phyloP scores from a whole-genome alignment of 2,329 filamentous ascomycete genomes.

The Alternaria panax region DNA sequence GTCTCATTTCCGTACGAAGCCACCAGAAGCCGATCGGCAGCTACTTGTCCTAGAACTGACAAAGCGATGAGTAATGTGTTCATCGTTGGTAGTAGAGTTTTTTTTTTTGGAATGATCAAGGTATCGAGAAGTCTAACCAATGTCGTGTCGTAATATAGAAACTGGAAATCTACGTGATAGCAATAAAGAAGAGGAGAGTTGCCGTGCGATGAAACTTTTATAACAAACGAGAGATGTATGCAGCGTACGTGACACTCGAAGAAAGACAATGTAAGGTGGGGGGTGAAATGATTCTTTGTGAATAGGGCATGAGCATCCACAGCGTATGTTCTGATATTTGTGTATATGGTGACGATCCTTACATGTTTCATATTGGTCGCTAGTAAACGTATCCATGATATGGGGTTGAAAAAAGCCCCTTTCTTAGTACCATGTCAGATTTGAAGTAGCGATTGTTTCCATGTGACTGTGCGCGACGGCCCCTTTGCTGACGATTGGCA shows the following conservation, averaged over 20 bases:
- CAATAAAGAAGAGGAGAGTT: background rate
- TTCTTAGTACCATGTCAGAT: background rate
- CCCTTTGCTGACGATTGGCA: background rate
- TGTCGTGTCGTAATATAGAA: background rate
- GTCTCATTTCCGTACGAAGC: constrained; percentile 50
- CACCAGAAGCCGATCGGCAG: constrained; percentile 48
- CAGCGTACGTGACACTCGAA: background rate
- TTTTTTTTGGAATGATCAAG: background rate
- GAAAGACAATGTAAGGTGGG: background rate
- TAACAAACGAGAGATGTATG: background rate
- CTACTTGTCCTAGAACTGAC: constrained; percentile 10
- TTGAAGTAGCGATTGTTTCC: background rate
- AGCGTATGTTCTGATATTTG: background rate
- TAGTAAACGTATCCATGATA: background rate
- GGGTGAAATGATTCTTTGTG: background rate
- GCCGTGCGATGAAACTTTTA: background rate
- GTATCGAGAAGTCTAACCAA: background rate
- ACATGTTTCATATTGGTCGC: background rate
- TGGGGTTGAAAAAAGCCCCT: background rate
- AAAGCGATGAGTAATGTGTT: constrained; percentile 24
- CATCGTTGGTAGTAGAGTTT: constrained; percentile 2
- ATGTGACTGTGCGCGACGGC: background rate
- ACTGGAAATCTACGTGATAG: background rate
- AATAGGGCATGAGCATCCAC: background rate
- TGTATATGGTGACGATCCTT: background rate